Base-by-base conservation (phyloP, 176 grass and related monocot species). In the Elymus sibiricus region DNA sequence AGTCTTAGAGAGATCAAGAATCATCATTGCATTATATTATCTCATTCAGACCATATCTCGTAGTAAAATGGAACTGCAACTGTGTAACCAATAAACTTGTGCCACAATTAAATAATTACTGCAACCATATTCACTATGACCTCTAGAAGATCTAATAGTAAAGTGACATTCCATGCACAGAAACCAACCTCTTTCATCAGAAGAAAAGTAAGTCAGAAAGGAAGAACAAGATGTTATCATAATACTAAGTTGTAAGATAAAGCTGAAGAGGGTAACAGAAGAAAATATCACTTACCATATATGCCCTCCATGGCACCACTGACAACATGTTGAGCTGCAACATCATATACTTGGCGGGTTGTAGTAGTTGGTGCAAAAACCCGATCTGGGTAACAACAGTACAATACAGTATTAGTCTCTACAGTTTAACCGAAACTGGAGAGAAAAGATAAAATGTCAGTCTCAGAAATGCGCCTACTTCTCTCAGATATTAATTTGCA, bases 351-450 rank as follows among this genome's bases (percentile, higher is more conserved):
- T 87, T 99, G 97, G 22, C 97, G 97, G 15, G 97, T 97, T 81
- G 97, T 99, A 76, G 97, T 99, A 87, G 97, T 99, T 43, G 97
- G 97, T 80, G 94, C 97, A 82, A 99, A 99, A 86, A 99, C 94
- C 61, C 92, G 92, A 89, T 99, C 97, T 99, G 77, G 38, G 87
- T 59, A 85, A 56, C 39, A 74, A 88, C 16, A 62, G 24, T 40
- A 47, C 34, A 74, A 86, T 21, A 62, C 29, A 40, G 51, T 65
- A 79, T 90, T 82, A 87, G 31, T 76, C 15, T 78, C 4, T 39
- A 29, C 71, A 87, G 64, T 58, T 47, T 9, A 78, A 72, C 71
- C 65, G 81, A 67, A 84, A 62, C 24, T 67, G 6, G 46, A 76
- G 24, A 69, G 8, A 62, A 40, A 28, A 17, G 3, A 10, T 15